Evolutionary conservation across 345 rosid species (phyloP), one percentile per base, ranked within the genome.

Genomic region (Cardamine resedifolia): DNA sequence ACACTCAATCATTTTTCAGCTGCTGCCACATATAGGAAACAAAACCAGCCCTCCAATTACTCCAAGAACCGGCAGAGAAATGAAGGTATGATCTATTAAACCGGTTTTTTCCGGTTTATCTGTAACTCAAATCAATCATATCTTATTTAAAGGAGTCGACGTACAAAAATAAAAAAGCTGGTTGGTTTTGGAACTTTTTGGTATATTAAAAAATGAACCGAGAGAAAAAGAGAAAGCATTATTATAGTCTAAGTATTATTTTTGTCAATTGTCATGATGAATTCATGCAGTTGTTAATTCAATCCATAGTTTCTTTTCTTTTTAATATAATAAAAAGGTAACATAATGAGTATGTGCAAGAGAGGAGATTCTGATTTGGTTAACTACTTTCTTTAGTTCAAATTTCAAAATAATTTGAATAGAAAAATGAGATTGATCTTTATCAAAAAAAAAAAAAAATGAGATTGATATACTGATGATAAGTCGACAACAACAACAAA

Each of bases 1-100:
- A 33, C 50, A 16, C 49, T 50, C 12, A 33, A 63, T 62, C 24
- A 36, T 48, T 73, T 60, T 60, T 16, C 73, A 79, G 88, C 64
- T 81, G 43, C 74, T 73, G 56, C 84, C 77, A 77, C 85, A 66
- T 50, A 64, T 77, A 55, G 77, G 77, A 21, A 70, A 56, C 74
- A 81, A 70, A 16, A 74, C 52, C 38, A 87, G 84, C 72, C 85
- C 87, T 56, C 81, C 88, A 47, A 82, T 82, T 39, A 84, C 98
- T 69, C 96, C 96, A 62, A 81, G 93, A 77, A 91, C 84, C 58
- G 90, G 92, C 45, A 87, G 84, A 78, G 96, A 90, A 82, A 82
- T 87, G 76, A 90, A 85, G 93, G 98, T 92, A 82, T 2, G 30
- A 49, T 23, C 34, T 39, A 31, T 68, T 31, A 39, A 18, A 63